Percentiles rank a stretch among this genome's conserved stretches.
Conservation (phyloP, 495 filamentous ascomycete species). For the Achaetomiella virescens region DNA sequence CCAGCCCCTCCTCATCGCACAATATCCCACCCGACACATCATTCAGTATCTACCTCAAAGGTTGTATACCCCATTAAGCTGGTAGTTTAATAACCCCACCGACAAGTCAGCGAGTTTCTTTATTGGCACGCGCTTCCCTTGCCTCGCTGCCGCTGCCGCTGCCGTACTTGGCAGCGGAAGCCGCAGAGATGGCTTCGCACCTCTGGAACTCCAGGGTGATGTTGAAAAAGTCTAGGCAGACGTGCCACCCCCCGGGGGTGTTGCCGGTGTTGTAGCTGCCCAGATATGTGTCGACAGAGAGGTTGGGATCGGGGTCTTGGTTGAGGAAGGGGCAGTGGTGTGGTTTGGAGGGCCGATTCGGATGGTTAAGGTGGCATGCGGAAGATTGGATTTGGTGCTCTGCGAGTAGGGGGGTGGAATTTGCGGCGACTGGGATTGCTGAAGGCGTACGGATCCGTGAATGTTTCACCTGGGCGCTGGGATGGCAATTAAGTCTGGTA, state of each 20-base stretch:
- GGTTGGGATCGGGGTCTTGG: background rate
- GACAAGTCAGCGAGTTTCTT: slow-evolving; percentile 20
- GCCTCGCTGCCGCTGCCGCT: too few species aligned
- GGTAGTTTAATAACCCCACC: slow-evolving; percentile 27
- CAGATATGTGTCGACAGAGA: slow-evolving; percentile 24
- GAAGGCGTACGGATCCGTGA: too few species aligned
- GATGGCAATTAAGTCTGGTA: too few species aligned
- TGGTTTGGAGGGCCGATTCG: too few species aligned
- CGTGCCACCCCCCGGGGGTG: slow-evolving; percentile 7
- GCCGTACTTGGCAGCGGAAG: too few species aligned
- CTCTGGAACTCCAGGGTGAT: slow-evolving; percentile 9
- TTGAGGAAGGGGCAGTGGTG: slow-evolving; percentile 17
- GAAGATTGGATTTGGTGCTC: too few species aligned
- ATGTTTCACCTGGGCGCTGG: too few species aligned
- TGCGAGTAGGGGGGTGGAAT: too few species aligned
- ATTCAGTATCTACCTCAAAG: slow-evolving; percentile 10
- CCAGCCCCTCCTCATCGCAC: slow-evolving; percentile 26
- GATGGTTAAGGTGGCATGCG: too few species aligned
- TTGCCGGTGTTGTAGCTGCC: slow-evolving; percentile 22
- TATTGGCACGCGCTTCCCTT: slow-evolving; percentile 15
- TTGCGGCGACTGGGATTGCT: too few species aligned
- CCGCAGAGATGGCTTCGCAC: background rate
- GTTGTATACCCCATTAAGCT: slow-evolving; percentile 23
- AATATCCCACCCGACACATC: slow-evolving; percentile 22
- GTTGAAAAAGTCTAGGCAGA: slow-evolving; percentile 19